Evolutionary conservation across 768 basidiomycete genomes (phyloP), one percentile per base, ranked within the genome.

Genomic region (Amanita subjunquillea): DNA sequence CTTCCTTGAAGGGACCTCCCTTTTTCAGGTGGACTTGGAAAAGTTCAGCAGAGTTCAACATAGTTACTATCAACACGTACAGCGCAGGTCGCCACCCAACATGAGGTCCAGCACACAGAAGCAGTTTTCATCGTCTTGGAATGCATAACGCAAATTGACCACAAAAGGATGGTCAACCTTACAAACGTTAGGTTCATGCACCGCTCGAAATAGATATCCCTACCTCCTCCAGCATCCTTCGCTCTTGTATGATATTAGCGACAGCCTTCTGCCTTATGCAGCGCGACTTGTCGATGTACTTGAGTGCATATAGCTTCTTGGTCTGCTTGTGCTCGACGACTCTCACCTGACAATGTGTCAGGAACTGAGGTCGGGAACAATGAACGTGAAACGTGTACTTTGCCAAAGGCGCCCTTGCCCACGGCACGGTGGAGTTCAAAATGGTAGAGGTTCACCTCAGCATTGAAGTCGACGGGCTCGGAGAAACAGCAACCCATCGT

Each of bases 31-130:
- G 92, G 63, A 93, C 93, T 96, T 9, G 38, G 25, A 53, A 27
- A 39, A 42, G 8, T 45, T 32, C 43, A 56, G 53, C 49, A 15
- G 30, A 23, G 15, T 25, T 43, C 12, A 51, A 48, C 48, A 20
- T 47, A 44, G 37, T 54, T 38, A 50, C 43, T 44, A 38, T 37
- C 8, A 25, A 53, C 25, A 70, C 93, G 62, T 62, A 97, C 85
- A 88, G 67, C 94, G 79, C 60, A 97, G 70, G 69, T 97, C 92
- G 9, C 94, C 94, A 29, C 94, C 94, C 0, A 96, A 73, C 93
- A 96, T 96, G 45, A 98, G 78, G 66, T 98, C 95, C 53, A 97
- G 72, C 6, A 97, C 93, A 69, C 97, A 96, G 75, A 97, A 98
- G 62, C 95, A 95, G 65, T 96, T 95, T 58, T 89, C 85, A 59